Evolutionary conservation across 1,284 basidiomycete species (phyloP), one percentile per base, ranked within the genome.

Genomic region (Cutaneotrichosporon sp.): DNA sequence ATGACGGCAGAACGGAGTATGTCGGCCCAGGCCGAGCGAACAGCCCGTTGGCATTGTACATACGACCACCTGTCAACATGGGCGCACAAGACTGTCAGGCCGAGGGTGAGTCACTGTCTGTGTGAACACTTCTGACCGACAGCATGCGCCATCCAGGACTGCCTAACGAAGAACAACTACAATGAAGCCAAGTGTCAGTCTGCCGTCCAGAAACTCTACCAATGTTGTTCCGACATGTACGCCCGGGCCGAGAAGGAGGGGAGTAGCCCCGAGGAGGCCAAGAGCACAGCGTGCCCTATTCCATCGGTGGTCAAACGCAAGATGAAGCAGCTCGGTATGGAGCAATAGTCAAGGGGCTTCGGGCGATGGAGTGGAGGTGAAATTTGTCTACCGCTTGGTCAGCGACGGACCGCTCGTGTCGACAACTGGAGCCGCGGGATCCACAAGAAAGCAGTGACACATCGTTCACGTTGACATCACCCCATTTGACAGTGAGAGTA

Each of bases 401-500:
- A n/a, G n/a, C n/a, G n/a, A n/a, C n/a, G n/a, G n/a, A n/a, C n/a
- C n/a, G n/a, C n/a, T n/a, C n/a, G n/a, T n/a, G n/a, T 32, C 44
- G 32, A 25, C 44, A 35, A 46, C n/a, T n/a, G n/a, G n/a, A n/a
- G n/a, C n/a, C n/a, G n/a, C n/a, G n/a, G n/a, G n/a, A n/a, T n/a
- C n/a, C n/a, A n/a, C n/a, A n/a, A n/a, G n/a, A n/a, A n/a, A n/a
- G n/a, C n/a, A n/a, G n/a, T n/a, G n/a, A n/a, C n/a, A n/a, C n/a
- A n/a, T n/a, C n/a, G n/a, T n/a, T n/a, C n/a, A n/a, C n/a, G n/a
- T n/a, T n/a, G n/a, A n/a, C n/a, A n/a, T n/a, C n/a, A n/a, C n/a
- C n/a, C n/a, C n/a, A n/a, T n/a, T n/a, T n/a, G 29, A 32, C 42
- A 44, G 90, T 76, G 14, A 93, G 78, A 49, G 79, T 86, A 1